phyloP scores from a whole-genome alignment of 2,329 filamentous ascomycete species.

The Epichloe aotearoae region DNA sequence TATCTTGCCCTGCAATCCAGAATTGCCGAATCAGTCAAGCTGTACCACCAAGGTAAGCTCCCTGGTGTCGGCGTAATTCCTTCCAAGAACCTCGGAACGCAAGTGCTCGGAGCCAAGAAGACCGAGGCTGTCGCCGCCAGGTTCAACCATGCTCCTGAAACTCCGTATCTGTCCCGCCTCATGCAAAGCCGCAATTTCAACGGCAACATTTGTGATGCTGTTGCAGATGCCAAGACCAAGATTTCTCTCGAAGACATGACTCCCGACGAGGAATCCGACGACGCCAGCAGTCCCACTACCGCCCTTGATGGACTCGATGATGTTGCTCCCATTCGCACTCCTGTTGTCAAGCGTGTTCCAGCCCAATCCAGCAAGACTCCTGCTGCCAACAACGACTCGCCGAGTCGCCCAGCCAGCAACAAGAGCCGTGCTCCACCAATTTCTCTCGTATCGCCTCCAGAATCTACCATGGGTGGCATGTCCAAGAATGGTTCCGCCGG shows the following conservation, averaged over 20 bases:
- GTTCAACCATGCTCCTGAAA: conserved; percentile 42
- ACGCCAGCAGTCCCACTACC: conserved; percentile 10
- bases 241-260: conserved; percentile 35
- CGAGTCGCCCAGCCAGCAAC: conserved; percentile 39
- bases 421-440: conserved; percentile 35
- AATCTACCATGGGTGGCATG: conserved; percentile 10
- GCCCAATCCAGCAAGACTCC: conserved; percentile 39
- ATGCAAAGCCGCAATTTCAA: conserved; percentile 48
- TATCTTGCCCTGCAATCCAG: conserved; percentile 37
- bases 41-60: conserved; percentile 38
- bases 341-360: conserved; percentile 44
- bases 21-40: conserved; percentile 39
- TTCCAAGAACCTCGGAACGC: conserved; percentile 14
- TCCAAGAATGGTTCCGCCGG: conserved; percentile 11
- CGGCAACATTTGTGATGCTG: conserved; percentile 44
- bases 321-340: conserved; percentile 17
- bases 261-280: conserved; percentile 42
- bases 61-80: conserved; percentile 33
- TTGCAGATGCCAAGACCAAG: conserved; percentile 45
- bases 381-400: conserved; percentile 26
- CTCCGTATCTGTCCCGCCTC: conserved; percentile 54
- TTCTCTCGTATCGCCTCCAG: conserved; percentile 25
- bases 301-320: conserved; percentile 7
- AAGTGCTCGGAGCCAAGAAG: not conserved
- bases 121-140: not conserved